Conservation (phyloP, 2,329 filamentous ascomycete genomes). For the Rhynchosporium secalis region DNA sequence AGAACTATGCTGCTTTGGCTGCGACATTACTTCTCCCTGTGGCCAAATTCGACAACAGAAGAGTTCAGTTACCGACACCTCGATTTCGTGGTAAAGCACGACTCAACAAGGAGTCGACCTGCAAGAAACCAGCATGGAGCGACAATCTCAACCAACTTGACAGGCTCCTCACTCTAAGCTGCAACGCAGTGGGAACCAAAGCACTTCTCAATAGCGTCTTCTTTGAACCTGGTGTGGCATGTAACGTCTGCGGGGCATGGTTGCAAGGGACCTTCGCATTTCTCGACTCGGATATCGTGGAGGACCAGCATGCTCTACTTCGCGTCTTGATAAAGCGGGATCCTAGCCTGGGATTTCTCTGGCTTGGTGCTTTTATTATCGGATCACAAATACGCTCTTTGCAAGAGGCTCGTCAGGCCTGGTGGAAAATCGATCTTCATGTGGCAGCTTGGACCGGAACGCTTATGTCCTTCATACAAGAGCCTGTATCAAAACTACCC, state of each 20-base stretch:
- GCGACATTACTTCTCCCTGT: conserved; percentile 37
- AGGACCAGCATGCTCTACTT: conserved; percentile 24
- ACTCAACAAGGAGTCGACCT: conserved; percentile 14
- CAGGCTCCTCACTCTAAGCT: conserved; percentile 29
- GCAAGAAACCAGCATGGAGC: conserved; percentile 19
- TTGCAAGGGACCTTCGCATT: conserved; percentile 30
- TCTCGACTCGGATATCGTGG: conserved; percentile 28
- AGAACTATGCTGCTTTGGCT: conserved; percentile 37
- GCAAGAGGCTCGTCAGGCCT: conserved; percentile 26
- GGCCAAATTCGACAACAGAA: conserved; percentile 33
- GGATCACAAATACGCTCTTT: conserved; percentile 26
- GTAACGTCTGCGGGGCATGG: conserved; percentile 32
- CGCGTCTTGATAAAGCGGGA: conserved; percentile 30
- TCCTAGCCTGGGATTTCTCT: conserved; percentile 28
- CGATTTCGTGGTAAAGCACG: conserved; percentile 25
- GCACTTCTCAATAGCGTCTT: conserved; percentile 31
- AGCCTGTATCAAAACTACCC: conserved; percentile 24
- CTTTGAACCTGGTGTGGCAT: conserved; percentile 28
- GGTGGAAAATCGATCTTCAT: conserved; percentile 30
- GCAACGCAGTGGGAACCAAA: conserved; percentile 30
- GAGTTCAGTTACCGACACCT: conserved; percentile 24
- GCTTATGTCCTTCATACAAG: conserved; percentile 33
- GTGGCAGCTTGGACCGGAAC: conserved; percentile 33
- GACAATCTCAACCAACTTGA: conserved; percentile 20
- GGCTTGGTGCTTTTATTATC: conserved; percentile 32